Conservation (phyloP, 2,329 filamentous ascomycete species). For the Colletotrichum zoysiae region DNA sequence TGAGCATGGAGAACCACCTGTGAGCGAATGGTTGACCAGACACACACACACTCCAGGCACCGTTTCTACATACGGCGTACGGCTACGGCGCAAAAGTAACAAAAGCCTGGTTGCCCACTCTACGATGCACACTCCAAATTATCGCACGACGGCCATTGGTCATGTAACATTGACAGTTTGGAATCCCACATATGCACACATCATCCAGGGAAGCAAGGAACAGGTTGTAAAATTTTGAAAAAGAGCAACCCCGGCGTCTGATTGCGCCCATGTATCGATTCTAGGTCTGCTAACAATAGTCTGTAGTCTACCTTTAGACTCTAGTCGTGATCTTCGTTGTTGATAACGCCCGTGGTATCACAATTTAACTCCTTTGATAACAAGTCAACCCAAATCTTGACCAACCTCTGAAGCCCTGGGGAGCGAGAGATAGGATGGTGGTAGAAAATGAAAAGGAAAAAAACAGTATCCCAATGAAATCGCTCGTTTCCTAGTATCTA, state of each 20-base stretch:
- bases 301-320: background rate
- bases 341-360: constrained; percentile 36
- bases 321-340: constrained; percentile 16
- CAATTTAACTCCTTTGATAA: constrained; percentile 15
- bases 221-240: background rate
- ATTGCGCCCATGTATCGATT: constrained; percentile 18
- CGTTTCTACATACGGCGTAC: background rate
- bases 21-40: background rate
- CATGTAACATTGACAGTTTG: background rate
- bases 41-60: background rate
- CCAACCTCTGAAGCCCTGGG: background rate
- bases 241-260: constrained; percentile 1
- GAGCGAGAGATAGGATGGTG: background rate
- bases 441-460: too few relatives aligned
- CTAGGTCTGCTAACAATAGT: background rate
- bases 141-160: background rate
- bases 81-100: background rate
- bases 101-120: too few relatives aligned
- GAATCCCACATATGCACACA: background rate
- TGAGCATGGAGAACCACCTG: background rate
- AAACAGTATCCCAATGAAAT: constrained; percentile 11
- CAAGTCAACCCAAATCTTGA: background rate
- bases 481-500: background rate
- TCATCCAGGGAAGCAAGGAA: background rate
- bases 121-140: background rate